Conservation (phyloP, 768 basidiomycete species). For the Mycena galopus region DNA sequence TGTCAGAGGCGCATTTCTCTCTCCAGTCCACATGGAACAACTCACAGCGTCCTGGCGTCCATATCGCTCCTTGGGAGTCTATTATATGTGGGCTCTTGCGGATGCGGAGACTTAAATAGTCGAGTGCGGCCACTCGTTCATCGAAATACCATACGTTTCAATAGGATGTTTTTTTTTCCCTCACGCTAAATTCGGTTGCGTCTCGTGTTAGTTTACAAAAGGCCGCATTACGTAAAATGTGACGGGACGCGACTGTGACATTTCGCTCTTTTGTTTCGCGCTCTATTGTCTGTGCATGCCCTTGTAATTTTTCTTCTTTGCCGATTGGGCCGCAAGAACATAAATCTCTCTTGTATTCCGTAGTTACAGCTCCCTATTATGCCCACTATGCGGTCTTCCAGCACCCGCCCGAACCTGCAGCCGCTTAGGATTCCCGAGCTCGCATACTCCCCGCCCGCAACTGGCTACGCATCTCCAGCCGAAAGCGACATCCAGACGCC, state of each 20-base stretch:
- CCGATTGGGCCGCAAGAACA: slow-evolving; percentile 36
- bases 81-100: slow-evolving; percentile 90
- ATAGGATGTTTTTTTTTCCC: too few relatives aligned
- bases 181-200: too few relatives aligned
- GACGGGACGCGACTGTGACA: not conserved
- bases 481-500: slow-evolving; percentile 60
- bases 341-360: slow-evolving; percentile 30
- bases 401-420: slow-evolving; percentile 38
- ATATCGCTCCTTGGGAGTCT: slow-evolving; percentile 84
- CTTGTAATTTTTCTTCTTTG: slow-evolving; percentile 13
- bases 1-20: slow-evolving; percentile 76
- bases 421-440: slow-evolving; percentile 44
- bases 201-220: too few relatives aligned
- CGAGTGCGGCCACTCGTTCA: too few relatives aligned
- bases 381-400: slow-evolving; percentile 36
- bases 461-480: slow-evolving; percentile 51
- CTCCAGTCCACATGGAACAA: slow-evolving; percentile 85
- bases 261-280: slow-evolving; percentile 19
- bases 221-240: slow-evolving; percentile 15
- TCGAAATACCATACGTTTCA: too few relatives aligned
- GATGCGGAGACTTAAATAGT: slow-evolving; percentile 45
- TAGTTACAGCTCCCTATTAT: slow-evolving; percentile 12
- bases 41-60: slow-evolving; percentile 85
- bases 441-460: slow-evolving; percentile 48
- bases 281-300: slow-evolving; percentile 27